A percentile compares a stretch with the other conserved stretches of the same genome.
Evolutionary conservation across 495 filamentous ascomycete genomes (phyloP).

Genomic region (Bryoglossum gracile): DNA sequence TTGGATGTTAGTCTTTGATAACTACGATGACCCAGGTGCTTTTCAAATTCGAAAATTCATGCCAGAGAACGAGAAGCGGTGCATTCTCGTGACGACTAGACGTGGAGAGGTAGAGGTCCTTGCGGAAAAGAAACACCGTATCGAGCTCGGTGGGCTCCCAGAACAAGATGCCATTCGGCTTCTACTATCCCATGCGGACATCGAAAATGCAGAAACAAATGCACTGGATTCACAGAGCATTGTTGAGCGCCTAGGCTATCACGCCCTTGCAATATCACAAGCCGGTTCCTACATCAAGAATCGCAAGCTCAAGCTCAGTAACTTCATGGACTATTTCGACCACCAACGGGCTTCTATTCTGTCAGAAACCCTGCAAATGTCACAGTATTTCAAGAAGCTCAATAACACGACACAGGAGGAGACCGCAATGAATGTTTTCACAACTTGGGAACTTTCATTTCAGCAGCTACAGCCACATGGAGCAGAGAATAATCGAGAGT

Average conservation of each 20-base stretch:
- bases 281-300: slow-evolving; percentile 25
- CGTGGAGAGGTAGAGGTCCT: slow-evolving; percentile 10
- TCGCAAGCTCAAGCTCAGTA: slow-evolving; percentile 2
- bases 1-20: slow-evolving; percentile 31
- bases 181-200: slow-evolving; percentile 12
- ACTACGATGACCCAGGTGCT: slow-evolving; percentile 18
- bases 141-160: slow-evolving; percentile 7
- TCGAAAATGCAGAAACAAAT: neutral
- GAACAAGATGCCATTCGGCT: slow-evolving; percentile 24
- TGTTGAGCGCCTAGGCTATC: slow-evolving; percentile 22
- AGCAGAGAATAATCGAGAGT: neutral
- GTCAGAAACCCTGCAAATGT: slow-evolving; percentile 8
- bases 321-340: slow-evolving; percentile 13
- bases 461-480: slow-evolving; percentile 1
- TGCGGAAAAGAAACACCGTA: neutral
- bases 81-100: slow-evolving; percentile 25
- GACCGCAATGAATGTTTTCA: slow-evolving; percentile 15
- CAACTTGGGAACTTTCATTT: slow-evolving; percentile 20
- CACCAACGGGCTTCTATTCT: slow-evolving; percentile 2
- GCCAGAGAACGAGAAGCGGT: slow-evolving; percentile 11
- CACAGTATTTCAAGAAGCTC: slow-evolving; percentile 9
- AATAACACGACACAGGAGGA: slow-evolving; percentile 1
- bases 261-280: slow-evolving; percentile 28
- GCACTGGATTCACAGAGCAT: slow-evolving; percentile 10
- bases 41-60: slow-evolving; percentile 15